Conservation (phyloP, 331 rosid genomes). For the Telfairia occidentalis region DNA sequence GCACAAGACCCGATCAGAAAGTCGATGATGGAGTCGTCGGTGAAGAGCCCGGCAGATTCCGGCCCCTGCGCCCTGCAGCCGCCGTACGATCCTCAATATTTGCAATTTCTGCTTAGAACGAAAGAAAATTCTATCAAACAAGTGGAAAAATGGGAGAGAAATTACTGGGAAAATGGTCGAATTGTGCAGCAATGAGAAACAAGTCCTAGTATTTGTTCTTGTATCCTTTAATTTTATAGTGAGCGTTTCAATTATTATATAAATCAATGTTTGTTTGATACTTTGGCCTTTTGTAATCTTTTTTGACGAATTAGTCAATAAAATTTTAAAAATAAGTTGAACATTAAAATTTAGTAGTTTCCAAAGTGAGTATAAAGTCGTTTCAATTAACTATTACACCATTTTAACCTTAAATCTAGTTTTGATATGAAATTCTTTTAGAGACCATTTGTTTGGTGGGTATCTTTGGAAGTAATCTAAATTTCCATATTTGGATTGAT, state of each 20-base stretch:
- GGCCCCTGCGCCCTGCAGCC: neutral
- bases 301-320: neutral
- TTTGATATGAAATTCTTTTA: no score
- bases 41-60: conserved; percentile 32
- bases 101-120: neutral
- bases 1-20: conserved; percentile 31
- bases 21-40: conserved; percentile 51
- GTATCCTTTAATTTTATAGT: neutral
- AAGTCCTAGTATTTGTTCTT: neutral
- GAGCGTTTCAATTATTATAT: neutral
- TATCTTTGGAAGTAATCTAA: no score
- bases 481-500: no score
- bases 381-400: no score
- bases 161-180: neutral
- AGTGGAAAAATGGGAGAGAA: conserved; percentile 8
- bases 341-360: no score
- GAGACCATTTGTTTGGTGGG: no score
- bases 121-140: conserved; percentile 6
- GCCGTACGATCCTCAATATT: conserved; percentile 43
- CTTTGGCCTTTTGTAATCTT: neutral
- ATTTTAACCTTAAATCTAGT: no score
- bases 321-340: neutral
- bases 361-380: no score
- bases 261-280: neutral
- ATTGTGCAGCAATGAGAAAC: neutral